A percentile compares a stretch with the other conserved stretches of the same genome.
Conservation (phyloP, 2,329 filamentous ascomycete species). For the Fusarium brevicatenulatum region DNA sequence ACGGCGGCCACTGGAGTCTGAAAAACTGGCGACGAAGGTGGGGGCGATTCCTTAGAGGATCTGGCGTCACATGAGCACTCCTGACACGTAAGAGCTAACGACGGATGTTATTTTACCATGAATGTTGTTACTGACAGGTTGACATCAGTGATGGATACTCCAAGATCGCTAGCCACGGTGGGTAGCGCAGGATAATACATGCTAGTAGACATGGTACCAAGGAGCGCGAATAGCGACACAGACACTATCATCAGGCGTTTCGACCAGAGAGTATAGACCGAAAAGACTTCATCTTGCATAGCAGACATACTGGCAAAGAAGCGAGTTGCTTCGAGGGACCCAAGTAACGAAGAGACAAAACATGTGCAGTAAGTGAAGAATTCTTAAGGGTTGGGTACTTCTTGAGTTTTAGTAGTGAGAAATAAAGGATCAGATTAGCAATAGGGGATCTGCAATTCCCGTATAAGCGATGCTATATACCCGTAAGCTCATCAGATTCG, state of each 20-base stretch:
- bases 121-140: not conserved
- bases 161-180: not conserved
- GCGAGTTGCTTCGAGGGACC: fast-evolving
- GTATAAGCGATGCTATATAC: not conserved
- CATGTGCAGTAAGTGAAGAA: not conserved
- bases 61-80: not conserved
- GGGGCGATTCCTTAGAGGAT: not conserved
- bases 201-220: not conserved
- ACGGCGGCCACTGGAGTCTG: not conserved
- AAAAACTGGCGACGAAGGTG: not conserved
- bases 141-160: not conserved
- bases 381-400: fast-evolving
- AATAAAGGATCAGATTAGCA: not conserved
- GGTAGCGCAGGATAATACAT: not conserved
- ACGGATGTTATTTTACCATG: not conserved
- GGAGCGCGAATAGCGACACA: not conserved
- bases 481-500: not conserved
- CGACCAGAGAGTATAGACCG: not conserved
- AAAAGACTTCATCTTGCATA: not conserved
- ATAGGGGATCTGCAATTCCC: not conserved
- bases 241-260: not conserved
- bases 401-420: fast-evolving
- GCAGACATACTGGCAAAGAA: not conserved
- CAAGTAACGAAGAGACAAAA: fast-evolving
- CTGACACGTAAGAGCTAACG: not conserved